Conservation (phyloP, 208 protist species). For the Trypanosoma conorhini region DNA sequence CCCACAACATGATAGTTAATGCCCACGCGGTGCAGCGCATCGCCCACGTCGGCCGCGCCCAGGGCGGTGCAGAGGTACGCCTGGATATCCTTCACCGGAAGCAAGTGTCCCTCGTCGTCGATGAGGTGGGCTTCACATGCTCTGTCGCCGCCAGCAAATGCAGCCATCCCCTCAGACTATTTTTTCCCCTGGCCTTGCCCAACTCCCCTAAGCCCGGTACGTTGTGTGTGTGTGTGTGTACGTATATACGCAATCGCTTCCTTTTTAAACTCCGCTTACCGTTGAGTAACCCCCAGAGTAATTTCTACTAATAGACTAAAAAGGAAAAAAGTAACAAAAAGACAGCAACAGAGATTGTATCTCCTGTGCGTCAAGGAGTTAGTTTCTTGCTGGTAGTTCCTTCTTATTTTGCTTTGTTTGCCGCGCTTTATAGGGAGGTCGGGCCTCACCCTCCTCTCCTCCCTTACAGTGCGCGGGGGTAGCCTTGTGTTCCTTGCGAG, state of each 20-base stretch:
- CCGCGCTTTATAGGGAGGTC: not conserved
- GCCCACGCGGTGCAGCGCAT: slow-evolving; percentile 41
- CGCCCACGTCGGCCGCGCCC: not conserved
- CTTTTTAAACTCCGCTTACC: not conserved
- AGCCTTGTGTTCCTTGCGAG: not conserved
- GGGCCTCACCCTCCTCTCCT: not conserved
- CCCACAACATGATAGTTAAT: slow-evolving; percentile 91
- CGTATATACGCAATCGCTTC: no score
- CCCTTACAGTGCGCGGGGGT: not conserved
- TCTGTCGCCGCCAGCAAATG: not conserved
- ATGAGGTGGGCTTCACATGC: slow-evolving; percentile 52
- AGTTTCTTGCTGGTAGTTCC: not conserved
- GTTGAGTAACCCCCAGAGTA: not conserved
- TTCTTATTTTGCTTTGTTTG: not conserved
- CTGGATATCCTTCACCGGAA: slow-evolving; percentile 45
- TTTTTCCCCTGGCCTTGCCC: not conserved
- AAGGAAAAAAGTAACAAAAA: not conserved
- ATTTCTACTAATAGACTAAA: not conserved
- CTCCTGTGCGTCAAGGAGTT: not conserved
- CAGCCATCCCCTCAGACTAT: slow-evolving; percentile 10
- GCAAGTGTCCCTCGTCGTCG: slow-evolving; percentile 61
- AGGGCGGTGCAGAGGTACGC: slow-evolving; percentile 41
- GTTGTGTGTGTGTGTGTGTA: no score
- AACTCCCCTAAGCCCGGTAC: no score
- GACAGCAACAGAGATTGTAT: not conserved